Base-by-base conservation (phyloP, 257 asterid species). In the Gentiana dahurica region DNA sequence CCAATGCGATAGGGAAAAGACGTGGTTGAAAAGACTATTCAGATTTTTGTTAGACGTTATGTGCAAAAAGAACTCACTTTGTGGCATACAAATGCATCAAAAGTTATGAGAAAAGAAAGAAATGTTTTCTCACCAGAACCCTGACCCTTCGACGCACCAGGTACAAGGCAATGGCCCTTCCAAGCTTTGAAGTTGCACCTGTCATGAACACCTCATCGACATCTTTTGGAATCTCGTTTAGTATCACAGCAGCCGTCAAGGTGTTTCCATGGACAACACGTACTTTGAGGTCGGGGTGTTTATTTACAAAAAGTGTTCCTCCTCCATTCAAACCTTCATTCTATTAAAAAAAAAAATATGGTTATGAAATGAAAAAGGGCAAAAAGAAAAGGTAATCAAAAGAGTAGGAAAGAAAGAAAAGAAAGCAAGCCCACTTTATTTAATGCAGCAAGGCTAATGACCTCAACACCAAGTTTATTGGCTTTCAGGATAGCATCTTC, bases 401-500 rank as follows among this genome's bases (percentile, higher is more conserved):
- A 46, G 34, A 34, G 46, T 9, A 54, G 56, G 54, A 45, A 57
- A 50, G 44, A 56, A 34, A 49, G 48, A 58, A 70, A 62, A 49
- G 37, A 58, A 43, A 56, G 65, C 62, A 43, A 56, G 65, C 62
- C 57, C 10, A 79, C 98, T 93, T 92, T 92, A 54, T 92, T 88
- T 46, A 92, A 64, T 13, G 97, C 97, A 52, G 98, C 98, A 49
- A 92, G 98, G 79, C 95, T 88, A 33, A 88, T 79, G 66, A 92
- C 97, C 81, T 92, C 80, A 44, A 88, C 87, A 34, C 99, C 97
- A 54, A 88, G 74, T 70, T 62, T 85, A 53, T 92, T 91, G 53
- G 99, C 99, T 61, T 65, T 77, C n/a, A 92, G 85, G 68, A 92
- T 88, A 35, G 99, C 95, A 36, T 85, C 93, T 75, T 88, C 97